Conservation (phyloP, 148 eudicot genomes). For the Simmondsia chinensis region DNA sequence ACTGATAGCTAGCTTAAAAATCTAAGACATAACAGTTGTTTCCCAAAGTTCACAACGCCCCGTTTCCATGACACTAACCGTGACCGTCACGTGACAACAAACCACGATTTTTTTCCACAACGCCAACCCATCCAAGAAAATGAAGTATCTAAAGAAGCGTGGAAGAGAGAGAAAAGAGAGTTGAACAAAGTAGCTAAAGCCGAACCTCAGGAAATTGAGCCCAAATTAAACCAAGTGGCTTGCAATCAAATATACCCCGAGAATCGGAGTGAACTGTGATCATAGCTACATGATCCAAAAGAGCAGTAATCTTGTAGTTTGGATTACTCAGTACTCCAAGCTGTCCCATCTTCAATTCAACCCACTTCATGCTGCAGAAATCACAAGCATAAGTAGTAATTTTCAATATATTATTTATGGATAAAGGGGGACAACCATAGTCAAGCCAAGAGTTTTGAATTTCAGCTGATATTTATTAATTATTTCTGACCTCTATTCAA, state of each 20-base stretch:
- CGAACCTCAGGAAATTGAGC: slow-evolving; percentile 81
- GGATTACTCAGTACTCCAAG: slow-evolving; percentile 89
- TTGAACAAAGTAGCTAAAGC: background rate
- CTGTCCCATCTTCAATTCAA: slow-evolving; percentile 88
- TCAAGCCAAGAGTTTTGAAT: background rate
- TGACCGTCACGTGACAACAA: too few species aligned
- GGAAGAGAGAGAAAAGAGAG: background rate
- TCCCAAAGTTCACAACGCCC: too few species aligned
- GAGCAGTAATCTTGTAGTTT: slow-evolving; percentile 90
- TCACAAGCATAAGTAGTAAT: background rate
- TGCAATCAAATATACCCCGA: slow-evolving; percentile 86
- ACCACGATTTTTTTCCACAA: too few species aligned
- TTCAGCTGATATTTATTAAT: too few species aligned
- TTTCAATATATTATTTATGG: background rate
- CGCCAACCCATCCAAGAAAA: too few species aligned
- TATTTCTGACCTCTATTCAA: too few species aligned
- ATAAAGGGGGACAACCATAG: background rate
- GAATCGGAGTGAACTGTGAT: slow-evolving; percentile 86
- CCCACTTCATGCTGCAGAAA: slow-evolving; percentile 96
- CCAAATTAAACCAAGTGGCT: slow-evolving; percentile 93
- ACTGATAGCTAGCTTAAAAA: too few species aligned
- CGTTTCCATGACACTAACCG: too few species aligned
- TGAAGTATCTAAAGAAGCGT: background rate
- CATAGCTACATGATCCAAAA: slow-evolving; percentile 91
- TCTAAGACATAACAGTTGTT: too few species aligned